phyloP scores from a whole-genome alignment of 2,329 filamentous ascomycete species.

The Trichothecium roseum region DNA sequence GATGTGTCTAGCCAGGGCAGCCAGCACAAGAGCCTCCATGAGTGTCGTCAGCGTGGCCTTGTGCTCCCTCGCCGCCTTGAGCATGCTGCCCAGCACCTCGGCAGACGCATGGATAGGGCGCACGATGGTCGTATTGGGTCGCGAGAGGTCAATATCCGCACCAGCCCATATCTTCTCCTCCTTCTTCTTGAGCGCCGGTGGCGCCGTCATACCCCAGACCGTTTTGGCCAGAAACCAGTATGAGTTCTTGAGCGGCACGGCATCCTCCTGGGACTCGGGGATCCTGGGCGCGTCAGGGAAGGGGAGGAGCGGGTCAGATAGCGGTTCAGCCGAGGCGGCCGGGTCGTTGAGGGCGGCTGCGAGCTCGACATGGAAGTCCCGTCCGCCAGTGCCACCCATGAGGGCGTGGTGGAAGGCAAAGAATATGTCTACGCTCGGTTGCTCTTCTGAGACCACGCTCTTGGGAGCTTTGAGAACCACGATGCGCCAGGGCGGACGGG shows the following conservation, averaged over 20 bases:
- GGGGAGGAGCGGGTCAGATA: conserved; percentile 13
- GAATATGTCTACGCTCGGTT: conserved; percentile 25
- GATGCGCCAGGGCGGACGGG: conserved; percentile 36
- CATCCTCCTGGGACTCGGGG: conserved; percentile 27
- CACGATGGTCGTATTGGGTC: conserved; percentile 24
- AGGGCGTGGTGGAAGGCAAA: conserved; percentile 44
- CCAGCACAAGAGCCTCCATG: conserved; percentile 32
- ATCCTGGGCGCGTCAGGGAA: conserved; percentile 21
- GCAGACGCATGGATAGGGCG: conserved; percentile 24
- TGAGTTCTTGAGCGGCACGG: conserved; percentile 28
- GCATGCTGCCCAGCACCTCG: conserved; percentile 16
- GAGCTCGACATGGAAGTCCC: conserved; percentile 37
- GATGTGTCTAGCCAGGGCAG: conserved; percentile 27
- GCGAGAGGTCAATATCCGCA: conserved; percentile 19
- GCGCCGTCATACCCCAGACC: conserved; percentile 28
- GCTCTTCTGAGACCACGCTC: not conserved
- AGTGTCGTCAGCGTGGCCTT: conserved; percentile 36
- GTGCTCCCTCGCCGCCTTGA: conserved; percentile 28
- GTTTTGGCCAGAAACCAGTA: conserved; percentile 27
- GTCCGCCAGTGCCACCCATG: conserved; percentile 38
- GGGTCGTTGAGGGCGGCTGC: conserved; percentile 26
- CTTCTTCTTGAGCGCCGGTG: conserved; percentile 22
- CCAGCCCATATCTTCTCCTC: conserved; percentile 27
- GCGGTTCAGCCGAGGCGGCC: conserved; percentile 1
- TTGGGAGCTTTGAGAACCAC: conserved; percentile 20